Evolutionary conservation across 371 early-diverging fungal genomes (phyloP).

Genomic region (Synchytrium microbalum): DNA sequence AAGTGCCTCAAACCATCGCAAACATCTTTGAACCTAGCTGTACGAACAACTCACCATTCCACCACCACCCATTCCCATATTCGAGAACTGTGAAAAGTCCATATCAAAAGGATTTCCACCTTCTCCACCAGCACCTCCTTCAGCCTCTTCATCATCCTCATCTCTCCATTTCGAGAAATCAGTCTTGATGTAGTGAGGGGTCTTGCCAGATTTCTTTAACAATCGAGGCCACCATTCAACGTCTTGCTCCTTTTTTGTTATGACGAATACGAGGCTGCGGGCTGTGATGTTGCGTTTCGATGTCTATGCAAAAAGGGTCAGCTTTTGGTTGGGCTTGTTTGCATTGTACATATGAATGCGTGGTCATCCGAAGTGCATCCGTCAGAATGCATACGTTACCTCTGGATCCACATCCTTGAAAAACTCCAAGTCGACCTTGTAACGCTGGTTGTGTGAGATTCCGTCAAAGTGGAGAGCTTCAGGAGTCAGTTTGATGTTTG

Average conservation of each 20-base stretch:
- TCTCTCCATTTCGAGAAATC: slow-evolving; percentile 90
- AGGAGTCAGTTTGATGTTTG: slow-evolving; percentile 46
- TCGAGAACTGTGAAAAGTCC: slow-evolving; percentile 39
- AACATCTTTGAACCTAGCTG: no score
- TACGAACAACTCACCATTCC: no score
- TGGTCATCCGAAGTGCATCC: not conserved
- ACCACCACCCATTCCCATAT: slow-evolving; percentile 13
- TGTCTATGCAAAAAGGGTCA: slow-evolving; percentile 34
- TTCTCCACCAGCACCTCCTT: slow-evolving; percentile 22
- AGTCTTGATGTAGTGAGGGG: slow-evolving; percentile 73
- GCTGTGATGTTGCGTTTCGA: slow-evolving; percentile 59
- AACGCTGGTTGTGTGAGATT: slow-evolving; percentile 54
- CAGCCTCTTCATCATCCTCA: slow-evolving; percentile 89
- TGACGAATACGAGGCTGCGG: slow-evolving; percentile 48
- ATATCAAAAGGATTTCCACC: slow-evolving; percentile 29
- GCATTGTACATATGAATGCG: not conserved
- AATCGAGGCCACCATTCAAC: slow-evolving; percentile 78
- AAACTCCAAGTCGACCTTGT: slow-evolving; percentile 71
- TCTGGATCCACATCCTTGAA: slow-evolving; percentile 61
- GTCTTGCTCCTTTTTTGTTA: slow-evolving; percentile 62
- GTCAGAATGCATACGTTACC: slow-evolving; percentile 21
- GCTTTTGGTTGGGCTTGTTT: not conserved
- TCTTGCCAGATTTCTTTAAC: slow-evolving; percentile 52
- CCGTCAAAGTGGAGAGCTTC: slow-evolving; percentile 57
- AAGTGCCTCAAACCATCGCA: no score